Evolutionary conservation across 208 protist genomes (phyloP).

Genomic region (Acanthamoeba quina): DNA sequence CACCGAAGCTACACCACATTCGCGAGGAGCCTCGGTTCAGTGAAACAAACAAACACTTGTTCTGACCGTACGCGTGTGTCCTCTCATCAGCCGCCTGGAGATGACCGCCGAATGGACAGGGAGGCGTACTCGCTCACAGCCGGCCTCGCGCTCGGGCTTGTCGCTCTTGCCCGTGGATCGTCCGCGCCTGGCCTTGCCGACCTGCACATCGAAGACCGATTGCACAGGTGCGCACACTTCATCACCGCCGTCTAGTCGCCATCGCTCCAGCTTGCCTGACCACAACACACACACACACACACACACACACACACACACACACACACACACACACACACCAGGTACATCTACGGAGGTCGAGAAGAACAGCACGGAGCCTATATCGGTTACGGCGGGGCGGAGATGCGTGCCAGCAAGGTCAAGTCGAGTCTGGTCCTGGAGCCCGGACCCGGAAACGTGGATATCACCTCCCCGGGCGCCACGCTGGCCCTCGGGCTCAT

Average conservation of each 20-base stretch:
- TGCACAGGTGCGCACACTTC: constrained; percentile 69
- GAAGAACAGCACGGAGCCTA: background rate
- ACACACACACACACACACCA: background rate
- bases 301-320: background rate
- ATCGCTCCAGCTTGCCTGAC: background rate
- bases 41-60: background rate
- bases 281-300: background rate
- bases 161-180: constrained; percentile 80
- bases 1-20: no score
- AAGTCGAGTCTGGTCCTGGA: constrained; percentile 83
- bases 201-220: constrained; percentile 81
- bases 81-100: constrained; percentile 64
- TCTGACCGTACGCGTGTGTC: background rate
- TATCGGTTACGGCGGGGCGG: background rate
- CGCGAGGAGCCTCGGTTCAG: no score
- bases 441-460: constrained; percentile 85
- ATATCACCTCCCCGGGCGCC: constrained; percentile 89
- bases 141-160: constrained; percentile 86
- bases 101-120: constrained; percentile 76
- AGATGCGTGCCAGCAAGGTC: background rate
- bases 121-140: constrained; percentile 84
- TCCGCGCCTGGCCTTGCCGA: constrained; percentile 80
- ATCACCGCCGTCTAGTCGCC: background rate
- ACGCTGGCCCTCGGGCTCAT: constrained; percentile 88
- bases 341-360: constrained; percentile 16